phyloP scores from a whole-genome alignment of 2,329 filamentous ascomycete species.

The Hypoxylon sp. region DNA sequence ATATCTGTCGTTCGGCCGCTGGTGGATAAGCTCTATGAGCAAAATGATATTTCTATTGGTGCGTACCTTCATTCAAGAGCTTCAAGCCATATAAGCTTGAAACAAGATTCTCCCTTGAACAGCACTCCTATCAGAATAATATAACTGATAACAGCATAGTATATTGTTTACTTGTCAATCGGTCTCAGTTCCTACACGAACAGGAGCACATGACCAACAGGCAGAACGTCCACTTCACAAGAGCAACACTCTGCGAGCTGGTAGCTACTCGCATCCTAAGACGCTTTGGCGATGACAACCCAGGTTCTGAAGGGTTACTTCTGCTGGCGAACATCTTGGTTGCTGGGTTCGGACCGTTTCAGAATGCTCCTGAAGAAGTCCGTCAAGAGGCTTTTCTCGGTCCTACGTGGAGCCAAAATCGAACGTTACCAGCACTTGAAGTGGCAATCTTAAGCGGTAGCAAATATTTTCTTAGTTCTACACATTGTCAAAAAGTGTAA shows the following conservation, averaged over 20 bases:
- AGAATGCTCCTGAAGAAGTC: constrained; percentile 81
- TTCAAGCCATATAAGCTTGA: neutral
- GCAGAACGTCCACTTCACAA: constrained; percentile 84
- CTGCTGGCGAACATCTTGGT: constrained; percentile 84
- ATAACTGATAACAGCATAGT: constrained; percentile 62
- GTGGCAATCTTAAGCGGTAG: constrained; percentile 87
- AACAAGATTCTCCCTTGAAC: neutral
- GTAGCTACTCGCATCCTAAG: constrained; percentile 83
- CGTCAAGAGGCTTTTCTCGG: constrained; percentile 69
- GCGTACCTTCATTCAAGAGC: constrained; percentile 47
- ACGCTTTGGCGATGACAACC: constrained; percentile 83
- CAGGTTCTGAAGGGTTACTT: constrained; percentile 78
- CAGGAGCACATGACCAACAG: constrained; percentile 82
- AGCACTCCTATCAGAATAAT: constrained; percentile 28
- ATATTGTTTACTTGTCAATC: constrained; percentile 87
- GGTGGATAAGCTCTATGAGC: constrained; percentile 86
- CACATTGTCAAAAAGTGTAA: constrained; percentile 82
- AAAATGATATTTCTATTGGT: constrained; percentile 84
- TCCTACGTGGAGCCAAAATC: constrained; percentile 64
- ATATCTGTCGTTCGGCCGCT: constrained; percentile 83
- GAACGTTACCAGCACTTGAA: constrained; percentile 82
- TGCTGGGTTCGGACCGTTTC: constrained; percentile 87
- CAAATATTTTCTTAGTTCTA: constrained; percentile 82
- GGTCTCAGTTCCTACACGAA: constrained; percentile 83
- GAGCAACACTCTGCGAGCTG: constrained; percentile 84